phyloP scores from a whole-genome alignment of 331 rosid species.

The Pyracantha coccinea region DNA sequence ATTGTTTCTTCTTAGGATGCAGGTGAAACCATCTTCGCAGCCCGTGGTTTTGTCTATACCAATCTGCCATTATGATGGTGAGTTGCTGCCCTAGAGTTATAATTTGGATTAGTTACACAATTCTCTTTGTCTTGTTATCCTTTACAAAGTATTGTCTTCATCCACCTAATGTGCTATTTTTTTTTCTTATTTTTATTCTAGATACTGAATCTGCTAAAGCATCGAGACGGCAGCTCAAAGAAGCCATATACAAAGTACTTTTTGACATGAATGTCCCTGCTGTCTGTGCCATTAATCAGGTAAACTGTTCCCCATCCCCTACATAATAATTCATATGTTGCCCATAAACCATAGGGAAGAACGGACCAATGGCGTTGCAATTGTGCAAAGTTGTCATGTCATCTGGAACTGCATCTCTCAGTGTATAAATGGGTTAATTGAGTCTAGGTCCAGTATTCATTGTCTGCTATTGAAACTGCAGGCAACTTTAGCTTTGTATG shows the following conservation, averaged over 20 bases:
- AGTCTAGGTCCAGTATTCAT: not conserved
- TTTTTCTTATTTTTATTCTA: conserved; percentile 5
- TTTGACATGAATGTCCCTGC: conserved; percentile 83
- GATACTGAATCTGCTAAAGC: conserved; percentile 78
- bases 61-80: conserved; percentile 76
- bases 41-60: conserved; percentile 71
- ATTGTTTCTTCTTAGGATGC: conserved; percentile 52
- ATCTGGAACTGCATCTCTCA: not conserved
- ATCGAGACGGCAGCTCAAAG: conserved; percentile 69
- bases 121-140: not conserved
- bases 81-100: conserved; percentile 18
- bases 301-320: not conserved
- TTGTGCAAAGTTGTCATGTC: not conserved
- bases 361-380: not conserved
- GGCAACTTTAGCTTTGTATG: conserved; percentile 78
- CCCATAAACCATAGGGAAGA: not conserved
- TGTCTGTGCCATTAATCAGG: conserved; percentile 84
- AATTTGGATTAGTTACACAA: not conserved
- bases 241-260: conserved; percentile 45
- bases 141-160: not conserved
- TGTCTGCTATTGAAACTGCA: conserved; percentile 26
- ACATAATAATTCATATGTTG: not conserved
- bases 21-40: conserved; percentile 47
- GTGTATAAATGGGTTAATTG: not conserved
- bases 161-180: not conserved